Evolutionary conservation across 2,329 filamentous ascomycete genomes (phyloP).

Genomic region (Gliomastix tumulicola): DNA sequence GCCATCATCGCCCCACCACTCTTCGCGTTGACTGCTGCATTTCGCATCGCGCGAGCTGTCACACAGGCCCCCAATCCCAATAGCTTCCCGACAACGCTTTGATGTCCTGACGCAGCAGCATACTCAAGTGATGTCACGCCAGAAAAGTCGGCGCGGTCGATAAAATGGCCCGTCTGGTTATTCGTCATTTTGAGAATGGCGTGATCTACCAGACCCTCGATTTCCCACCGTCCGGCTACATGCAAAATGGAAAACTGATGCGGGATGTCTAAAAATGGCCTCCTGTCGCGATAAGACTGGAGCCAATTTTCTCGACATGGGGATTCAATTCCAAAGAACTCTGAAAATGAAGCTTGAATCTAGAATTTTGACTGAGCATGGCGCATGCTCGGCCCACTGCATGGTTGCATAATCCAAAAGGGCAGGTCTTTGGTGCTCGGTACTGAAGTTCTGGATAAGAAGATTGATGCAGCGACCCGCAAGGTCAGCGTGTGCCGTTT

Average conservation of each 20-base stretch:
- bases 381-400: not conserved
- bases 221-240: constrained; percentile 6
- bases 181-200: not conserved
- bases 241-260: constrained; percentile 4
- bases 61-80: not conserved
- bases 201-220: constrained; percentile 4
- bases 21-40: not conserved
- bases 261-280: not conserved
- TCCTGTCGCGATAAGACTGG: not conserved
- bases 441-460: not conserved
- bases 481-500: not conserved
- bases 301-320: too few relatives aligned
- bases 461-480: not conserved
- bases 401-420: not conserved
- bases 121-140: constrained; percentile 1
- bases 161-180: not conserved
- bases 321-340: too few relatives aligned
- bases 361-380: not conserved
- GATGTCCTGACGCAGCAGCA: not conserved
- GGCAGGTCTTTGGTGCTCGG: not conserved
- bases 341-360: not conserved
- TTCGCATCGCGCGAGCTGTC: not conserved
- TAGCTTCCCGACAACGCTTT: not conserved
- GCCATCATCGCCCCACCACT: too few relatives aligned
- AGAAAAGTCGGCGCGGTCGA: not conserved